A percentile compares a stretch with the other conserved stretches of the same genome.
Conservation (phyloP, 108 stramenopile species). For the Stephanodiscus triporus region DNA sequence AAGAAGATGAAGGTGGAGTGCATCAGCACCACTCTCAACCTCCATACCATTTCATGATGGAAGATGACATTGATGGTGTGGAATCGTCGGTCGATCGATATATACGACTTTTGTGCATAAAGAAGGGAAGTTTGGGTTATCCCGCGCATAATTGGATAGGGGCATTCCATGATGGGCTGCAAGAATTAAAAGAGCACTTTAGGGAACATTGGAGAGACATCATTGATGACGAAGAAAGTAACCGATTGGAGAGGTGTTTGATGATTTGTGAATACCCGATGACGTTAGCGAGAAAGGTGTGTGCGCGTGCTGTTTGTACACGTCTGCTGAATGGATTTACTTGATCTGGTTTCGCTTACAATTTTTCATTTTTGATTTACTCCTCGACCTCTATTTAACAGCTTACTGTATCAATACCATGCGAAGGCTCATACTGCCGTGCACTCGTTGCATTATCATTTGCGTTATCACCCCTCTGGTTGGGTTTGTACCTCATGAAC, state of each 20-base stretch:
- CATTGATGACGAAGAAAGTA: slow-evolving; percentile 62
- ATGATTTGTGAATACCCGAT: slow-evolving; percentile 78
- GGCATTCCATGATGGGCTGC: slow-evolving; percentile 59
- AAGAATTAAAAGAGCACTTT: slow-evolving; percentile 60
- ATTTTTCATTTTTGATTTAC: neutral
- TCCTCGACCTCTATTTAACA: slow-evolving; percentile 14
- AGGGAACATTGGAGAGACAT: slow-evolving; percentile 68
- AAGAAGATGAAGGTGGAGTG: neutral
- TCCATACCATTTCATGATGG: slow-evolving; percentile 56
- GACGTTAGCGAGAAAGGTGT: slow-evolving; percentile 69
- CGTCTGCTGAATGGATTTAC: neutral
- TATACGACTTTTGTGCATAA: slow-evolving; percentile 23
- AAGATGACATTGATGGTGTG: slow-evolving; percentile 36
- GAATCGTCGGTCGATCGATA: slow-evolving; percentile 3
- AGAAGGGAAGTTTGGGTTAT: slow-evolving; percentile 45
- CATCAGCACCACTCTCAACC: slow-evolving; percentile 27
- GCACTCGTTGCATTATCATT: slow-evolving; percentile 51
- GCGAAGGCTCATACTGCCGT: slow-evolving; percentile 58
- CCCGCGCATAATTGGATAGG: slow-evolving; percentile 66
- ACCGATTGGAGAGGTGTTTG: slow-evolving; percentile 59
- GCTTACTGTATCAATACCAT: slow-evolving; percentile 52
- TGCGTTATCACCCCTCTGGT: slow-evolving; percentile 53
- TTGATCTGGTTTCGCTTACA: slow-evolving; percentile 18
- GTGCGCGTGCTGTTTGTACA: neutral
- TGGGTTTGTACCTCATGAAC: slow-evolving; percentile 38